Base-by-base conservation (phyloP, 2,329 filamentous ascomycete species). In the Mycosphaerella sp. region DNA sequence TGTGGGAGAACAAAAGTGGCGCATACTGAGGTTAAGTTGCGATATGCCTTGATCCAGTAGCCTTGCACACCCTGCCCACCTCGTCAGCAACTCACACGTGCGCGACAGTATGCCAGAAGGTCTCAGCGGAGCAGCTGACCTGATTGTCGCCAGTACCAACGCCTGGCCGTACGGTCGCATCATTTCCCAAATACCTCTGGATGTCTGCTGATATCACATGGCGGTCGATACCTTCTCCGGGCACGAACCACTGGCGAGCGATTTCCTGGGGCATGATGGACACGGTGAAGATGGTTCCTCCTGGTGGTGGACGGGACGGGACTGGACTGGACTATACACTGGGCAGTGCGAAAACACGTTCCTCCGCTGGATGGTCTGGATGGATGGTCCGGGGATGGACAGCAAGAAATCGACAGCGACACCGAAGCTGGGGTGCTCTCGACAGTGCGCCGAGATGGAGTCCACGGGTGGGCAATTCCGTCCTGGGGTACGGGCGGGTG, bases 191-290 rank as follows among this genome's bases (percentile, higher is more conserved):
- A 59, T 75, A 76, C 60, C 73, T 70, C 65, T 75, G 73, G 59
- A 77, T 76, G 64, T 77, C 74, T 58, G 73, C 73, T 42, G 73
- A 74, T 57, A 77, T 76, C 64, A 77, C 74, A 64, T 75, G 71
- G 61, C 74, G 64, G 51, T 73, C 71, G 61, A 77, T 77, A 64
- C 74, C 74, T 42, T 75, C 73, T 55, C 70, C 73, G 12, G 70
- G 69, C 57, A 74, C 68, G 61, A 75, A 77, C 74, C 74, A 77
- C 66, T 75, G 69, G 39, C 67, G 66, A 32, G 66, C 71, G 64
- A 67, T 64, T 50, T 64, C 63, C 54, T 62, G 57, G 51, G 64
- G 58, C 64, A 66, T 65, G 55, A 45, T 57, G 58, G 52, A 42
- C 49, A 44, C 51, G 40, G 4, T 21, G 45, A 10, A 21, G n/a